These are phyloP conservation scores for Vitis rupestris DNA, from an alignment of 164 flowering plant genomes.

Conservation along the genomic window DNA sequence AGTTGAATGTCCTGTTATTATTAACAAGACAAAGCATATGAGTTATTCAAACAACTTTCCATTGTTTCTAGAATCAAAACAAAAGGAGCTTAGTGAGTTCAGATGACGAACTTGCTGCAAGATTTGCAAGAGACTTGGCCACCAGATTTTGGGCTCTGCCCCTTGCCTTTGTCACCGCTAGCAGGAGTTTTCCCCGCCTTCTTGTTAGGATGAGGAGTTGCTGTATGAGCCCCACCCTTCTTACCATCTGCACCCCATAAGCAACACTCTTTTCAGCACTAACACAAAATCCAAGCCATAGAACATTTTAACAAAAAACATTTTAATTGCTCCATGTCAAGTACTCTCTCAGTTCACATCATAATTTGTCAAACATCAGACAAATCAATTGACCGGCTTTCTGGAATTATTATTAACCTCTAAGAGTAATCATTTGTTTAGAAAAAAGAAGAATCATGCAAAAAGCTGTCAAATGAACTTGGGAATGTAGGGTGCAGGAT, in stretches of 20 bases:
- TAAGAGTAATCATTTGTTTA: too few relatives aligned
- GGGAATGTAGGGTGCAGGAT: too few relatives aligned
- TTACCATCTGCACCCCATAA: slow-evolving; percentile 38
- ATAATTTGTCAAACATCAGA: too few relatives aligned
- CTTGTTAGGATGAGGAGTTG: slow-evolving; percentile 64
- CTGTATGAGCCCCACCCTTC: slow-evolving; percentile 47
- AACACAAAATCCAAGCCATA: background rate
- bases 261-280: background rate
- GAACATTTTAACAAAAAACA: background rate
- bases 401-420: too few relatives aligned
- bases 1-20: slow-evolving; percentile 38
- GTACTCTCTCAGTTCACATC: too few relatives aligned
- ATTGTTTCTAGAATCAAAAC: too few relatives aligned
- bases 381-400: too few relatives aligned
- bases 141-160: slow-evolving; percentile 40
- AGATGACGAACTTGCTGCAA: slow-evolving; percentile 45
- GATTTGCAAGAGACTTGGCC: slow-evolving; percentile 38
- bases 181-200: slow-evolving; percentile 39
- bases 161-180: slow-evolving; percentile 26
- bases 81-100: background rate
- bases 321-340: too few relatives aligned
- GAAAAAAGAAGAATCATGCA: too few relatives aligned
- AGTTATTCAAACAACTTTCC: background rate
- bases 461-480: too few relatives aligned
- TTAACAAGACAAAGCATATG: background rate